Conservation (phyloP, 2,329 filamentous ascomycete genomes). For the Aspergillus fructus region DNA sequence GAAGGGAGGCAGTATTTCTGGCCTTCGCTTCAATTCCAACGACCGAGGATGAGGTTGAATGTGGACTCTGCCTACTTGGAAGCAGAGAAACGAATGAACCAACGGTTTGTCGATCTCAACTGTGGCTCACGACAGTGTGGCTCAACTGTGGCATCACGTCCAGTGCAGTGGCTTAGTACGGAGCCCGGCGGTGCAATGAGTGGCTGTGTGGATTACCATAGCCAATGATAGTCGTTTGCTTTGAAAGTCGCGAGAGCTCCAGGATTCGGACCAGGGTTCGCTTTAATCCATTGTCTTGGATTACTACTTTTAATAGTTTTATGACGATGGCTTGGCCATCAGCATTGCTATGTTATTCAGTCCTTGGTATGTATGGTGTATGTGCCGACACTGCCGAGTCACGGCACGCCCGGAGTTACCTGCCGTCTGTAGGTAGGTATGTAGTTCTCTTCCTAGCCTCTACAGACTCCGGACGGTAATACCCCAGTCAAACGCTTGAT, state of each 20-base stretch:
- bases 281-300: background rate
- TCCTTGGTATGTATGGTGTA: background rate
- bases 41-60: background rate
- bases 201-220: background rate
- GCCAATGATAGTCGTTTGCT: background rate
- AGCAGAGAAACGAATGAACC: background rate
- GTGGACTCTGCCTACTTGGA: background rate
- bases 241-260: background rate
- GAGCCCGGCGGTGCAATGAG: background rate
- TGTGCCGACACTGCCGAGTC: constrained; percentile 3
- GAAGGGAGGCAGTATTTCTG: background rate
- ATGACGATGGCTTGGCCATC: background rate
- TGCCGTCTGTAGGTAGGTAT: background rate
- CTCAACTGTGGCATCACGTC: background rate
- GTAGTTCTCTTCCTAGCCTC: background rate
- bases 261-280: background rate
- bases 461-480: background rate
- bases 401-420: background rate
- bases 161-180: background rate
- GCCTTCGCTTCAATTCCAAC: background rate
- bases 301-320: background rate
- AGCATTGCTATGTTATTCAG: background rate
- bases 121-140: constrained; percentile 1
- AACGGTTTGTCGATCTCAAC: constrained; percentile 4
- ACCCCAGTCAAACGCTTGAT: background rate